Evolutionary conservation across 2,329 filamentous ascomycete genomes (phyloP).

Genomic region (Onygena corvina): DNA sequence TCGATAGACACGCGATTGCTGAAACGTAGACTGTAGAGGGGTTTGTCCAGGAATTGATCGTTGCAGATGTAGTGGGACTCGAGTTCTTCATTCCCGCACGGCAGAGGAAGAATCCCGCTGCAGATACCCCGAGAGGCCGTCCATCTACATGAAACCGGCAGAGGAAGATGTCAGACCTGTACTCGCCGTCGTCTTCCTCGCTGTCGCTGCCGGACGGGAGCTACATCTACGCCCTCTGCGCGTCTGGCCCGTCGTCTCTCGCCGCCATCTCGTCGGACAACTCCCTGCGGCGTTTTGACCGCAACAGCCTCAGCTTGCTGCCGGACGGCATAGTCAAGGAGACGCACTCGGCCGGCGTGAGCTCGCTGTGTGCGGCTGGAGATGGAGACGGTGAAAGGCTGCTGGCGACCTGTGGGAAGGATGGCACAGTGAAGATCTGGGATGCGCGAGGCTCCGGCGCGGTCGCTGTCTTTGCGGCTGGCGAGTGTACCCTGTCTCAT

Average conservation of each 20-base stretch:
- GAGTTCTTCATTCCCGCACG: neutral
- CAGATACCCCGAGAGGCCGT: no score
- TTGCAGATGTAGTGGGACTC: no score
- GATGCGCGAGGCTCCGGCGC: constrained; percentile 27
- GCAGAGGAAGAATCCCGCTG: neutral
- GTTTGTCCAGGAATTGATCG: no score
- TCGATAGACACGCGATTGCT: no score
- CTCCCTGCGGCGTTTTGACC: constrained; percentile 33
- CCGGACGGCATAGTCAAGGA: constrained; percentile 13
- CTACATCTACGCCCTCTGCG: constrained; percentile 34
- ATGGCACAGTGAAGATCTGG: constrained; percentile 33
- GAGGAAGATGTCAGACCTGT: constrained; percentile 7
- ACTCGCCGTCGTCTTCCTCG: constrained; percentile 20
- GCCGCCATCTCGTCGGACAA: constrained; percentile 37
- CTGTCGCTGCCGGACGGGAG: constrained; percentile 29
- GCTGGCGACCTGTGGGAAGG: constrained; percentile 22
- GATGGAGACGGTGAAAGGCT: constrained; percentile 13
- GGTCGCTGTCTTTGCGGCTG: constrained; percentile 26
- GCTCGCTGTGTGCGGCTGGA: constrained; percentile 21
- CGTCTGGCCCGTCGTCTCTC: constrained; percentile 23
- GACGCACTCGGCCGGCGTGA: constrained; percentile 26
- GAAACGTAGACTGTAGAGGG: no score
- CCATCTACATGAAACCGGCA: neutral
- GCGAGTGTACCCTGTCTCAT: constrained; percentile 17
- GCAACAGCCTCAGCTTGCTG: constrained; percentile 24